Conservation (phyloP, 2,329 filamentous ascomycete species). For the Trichoderma asperellum region DNA sequence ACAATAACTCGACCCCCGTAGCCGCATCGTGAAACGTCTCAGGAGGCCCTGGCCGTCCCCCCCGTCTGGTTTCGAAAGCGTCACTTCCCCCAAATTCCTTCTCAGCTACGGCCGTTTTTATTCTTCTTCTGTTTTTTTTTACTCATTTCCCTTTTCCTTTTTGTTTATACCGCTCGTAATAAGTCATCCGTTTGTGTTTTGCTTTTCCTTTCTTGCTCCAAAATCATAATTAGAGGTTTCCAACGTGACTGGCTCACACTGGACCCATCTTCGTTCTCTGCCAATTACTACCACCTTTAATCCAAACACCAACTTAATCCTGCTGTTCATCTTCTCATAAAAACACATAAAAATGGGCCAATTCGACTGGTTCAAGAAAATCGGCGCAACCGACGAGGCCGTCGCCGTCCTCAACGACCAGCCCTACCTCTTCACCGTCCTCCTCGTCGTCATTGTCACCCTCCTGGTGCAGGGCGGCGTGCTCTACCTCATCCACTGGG, state of each 20-base stretch:
- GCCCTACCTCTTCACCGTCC: slow-evolving; percentile 61
- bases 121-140: not conserved
- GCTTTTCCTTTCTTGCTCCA: not conserved
- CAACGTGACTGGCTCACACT: slow-evolving; percentile 1
- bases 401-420: slow-evolving; percentile 65
- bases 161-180: not conserved
- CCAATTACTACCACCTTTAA: not conserved
- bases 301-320: not conserved
- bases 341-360: slow-evolving; percentile 47
- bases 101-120: not conserved
- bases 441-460: slow-evolving; percentile 57
- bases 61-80: slow-evolving; percentile 22
- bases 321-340: not conserved
- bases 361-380: slow-evolving; percentile 60
- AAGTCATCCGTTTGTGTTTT: not conserved
- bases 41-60: slow-evolving; percentile 10
- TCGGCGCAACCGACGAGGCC: slow-evolving; percentile 62
- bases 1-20: slow-evolving; percentile 2
- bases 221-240: not conserved
- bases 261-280: not conserved
- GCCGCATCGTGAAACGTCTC: slow-evolving; percentile 31
- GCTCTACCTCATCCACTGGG: slow-evolving; percentile 62
- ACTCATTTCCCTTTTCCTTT: not conserved
- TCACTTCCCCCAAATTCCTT: not conserved
- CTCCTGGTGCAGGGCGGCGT: slow-evolving; percentile 52